Conservation (phyloP, 768 basidiomycete species). For the Boletus eberwhitei region DNA sequence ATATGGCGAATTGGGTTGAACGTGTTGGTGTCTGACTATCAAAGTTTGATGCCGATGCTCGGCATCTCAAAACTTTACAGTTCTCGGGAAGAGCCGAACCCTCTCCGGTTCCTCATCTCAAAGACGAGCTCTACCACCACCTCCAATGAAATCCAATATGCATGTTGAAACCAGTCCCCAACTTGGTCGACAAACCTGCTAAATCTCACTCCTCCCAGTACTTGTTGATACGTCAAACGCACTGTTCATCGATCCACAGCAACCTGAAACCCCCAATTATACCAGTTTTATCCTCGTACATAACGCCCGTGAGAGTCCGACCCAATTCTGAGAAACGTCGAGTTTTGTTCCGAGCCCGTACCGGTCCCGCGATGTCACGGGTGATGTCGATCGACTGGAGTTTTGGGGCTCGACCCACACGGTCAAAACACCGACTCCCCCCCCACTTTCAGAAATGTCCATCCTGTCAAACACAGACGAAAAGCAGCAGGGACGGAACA, state of each 20-base stretch:
- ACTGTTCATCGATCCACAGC: not conserved
- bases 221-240: not conserved
- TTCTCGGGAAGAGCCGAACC: conserved; percentile 8
- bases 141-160: no score
- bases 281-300: not conserved
- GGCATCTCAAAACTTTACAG: conserved; percentile 19
- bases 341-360: not conserved
- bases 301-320: no score
- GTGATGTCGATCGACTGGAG: not conserved
- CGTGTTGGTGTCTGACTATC: not conserved
- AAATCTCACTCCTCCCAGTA: no score
- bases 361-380: not conserved
- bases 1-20: not conserved
- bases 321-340: no score
- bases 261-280: not conserved
- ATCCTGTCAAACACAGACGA: not conserved
- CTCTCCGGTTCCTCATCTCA: no score
- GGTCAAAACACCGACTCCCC: no score
- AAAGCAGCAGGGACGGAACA: not conserved
- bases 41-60: conserved; percentile 21
- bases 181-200: no score
- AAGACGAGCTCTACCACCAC: no score
- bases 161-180: no score
- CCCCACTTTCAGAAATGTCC: no score
- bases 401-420: not conserved